Percentiles rank a stretch among this genome's conserved stretches.
Evolutionary conservation across 352 stramenopile species (phyloP).

Genomic region (Blastocystis sp.): DNA sequence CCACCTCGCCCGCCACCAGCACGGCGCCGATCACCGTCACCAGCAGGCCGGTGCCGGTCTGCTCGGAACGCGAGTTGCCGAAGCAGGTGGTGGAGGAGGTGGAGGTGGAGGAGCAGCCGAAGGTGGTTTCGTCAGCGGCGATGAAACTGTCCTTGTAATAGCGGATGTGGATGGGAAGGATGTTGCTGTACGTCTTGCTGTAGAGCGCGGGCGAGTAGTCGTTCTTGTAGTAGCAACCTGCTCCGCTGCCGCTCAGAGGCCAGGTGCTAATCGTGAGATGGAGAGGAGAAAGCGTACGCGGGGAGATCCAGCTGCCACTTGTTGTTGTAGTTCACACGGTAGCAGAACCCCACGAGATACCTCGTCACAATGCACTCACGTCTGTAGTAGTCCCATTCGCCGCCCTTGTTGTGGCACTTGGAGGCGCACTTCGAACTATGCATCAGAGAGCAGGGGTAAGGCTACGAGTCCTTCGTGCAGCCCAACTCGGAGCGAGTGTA

Average conservation of each 20-base stretch:
- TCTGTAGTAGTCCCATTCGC: constrained; percentile 17
- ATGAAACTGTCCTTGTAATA: constrained; percentile 59
- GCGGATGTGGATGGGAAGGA: neutral
- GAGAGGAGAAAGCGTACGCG: neutral
- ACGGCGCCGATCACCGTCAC: neutral
- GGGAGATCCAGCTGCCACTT: constrained; percentile 31
- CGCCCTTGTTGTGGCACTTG: constrained; percentile 60
- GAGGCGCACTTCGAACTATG: constrained; percentile 20
- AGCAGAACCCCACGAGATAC: constrained; percentile 35
- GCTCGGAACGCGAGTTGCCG: constrained; percentile 39
- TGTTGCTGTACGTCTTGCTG: neutral
- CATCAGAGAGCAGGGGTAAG: no score
- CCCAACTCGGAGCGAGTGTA: constrained; percentile 24
- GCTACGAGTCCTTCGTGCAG: constrained; percentile 6
- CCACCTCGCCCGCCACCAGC: neutral
- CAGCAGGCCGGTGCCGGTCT: constrained; percentile 2
- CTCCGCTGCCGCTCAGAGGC: neutral
- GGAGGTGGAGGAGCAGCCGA: constrained; percentile 11
- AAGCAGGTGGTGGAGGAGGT: constrained; percentile 40
- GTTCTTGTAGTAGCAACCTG: constrained; percentile 54
- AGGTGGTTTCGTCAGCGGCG: constrained; percentile 33
- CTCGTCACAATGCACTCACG: neutral
- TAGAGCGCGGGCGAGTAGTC: constrained; percentile 13
- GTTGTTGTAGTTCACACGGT: constrained; percentile 12
- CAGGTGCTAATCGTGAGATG: neutral